Evolutionary conservation across 2,329 filamentous ascomycete genomes (phyloP).

Genomic region (Colletotrichum euphorbiae): DNA sequence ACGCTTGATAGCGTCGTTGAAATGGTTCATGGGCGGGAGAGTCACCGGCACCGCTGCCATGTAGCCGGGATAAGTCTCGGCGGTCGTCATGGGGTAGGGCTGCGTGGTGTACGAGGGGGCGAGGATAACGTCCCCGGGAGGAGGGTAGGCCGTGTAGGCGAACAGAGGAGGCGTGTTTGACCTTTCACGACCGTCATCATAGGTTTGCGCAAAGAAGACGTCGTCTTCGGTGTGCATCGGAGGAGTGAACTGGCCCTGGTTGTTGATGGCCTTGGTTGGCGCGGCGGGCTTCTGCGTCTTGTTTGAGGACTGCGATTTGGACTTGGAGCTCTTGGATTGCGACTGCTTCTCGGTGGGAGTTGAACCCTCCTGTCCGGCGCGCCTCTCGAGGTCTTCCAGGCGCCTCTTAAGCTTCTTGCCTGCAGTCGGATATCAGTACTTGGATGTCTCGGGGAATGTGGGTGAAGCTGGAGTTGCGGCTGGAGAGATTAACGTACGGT

Average conservation of each 20-base stretch:
- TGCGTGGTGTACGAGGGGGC: conserved; percentile 67
- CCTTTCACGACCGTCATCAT: conserved; percentile 73
- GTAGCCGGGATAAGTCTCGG: conserved; percentile 68
- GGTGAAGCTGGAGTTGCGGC: conserved; percentile 40
- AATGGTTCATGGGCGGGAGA: conserved; percentile 73
- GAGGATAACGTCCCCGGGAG: conserved; percentile 73
- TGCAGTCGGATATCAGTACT: conserved; percentile 48
- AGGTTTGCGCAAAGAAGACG: conserved; percentile 67
- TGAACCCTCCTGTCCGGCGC: conserved; percentile 71
- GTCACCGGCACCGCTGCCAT: conserved; percentile 68
- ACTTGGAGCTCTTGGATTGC: conserved; percentile 56
- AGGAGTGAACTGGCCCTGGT: conserved; percentile 69
- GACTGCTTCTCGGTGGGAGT: conserved; percentile 52
- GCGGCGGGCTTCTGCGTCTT: conserved; percentile 50
- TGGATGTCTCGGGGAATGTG: background rate
- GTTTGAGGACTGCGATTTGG: conserved; percentile 44
- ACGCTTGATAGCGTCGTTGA: conserved; percentile 74
- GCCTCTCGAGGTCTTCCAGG: conserved; percentile 85
- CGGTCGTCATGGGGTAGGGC: conserved; percentile 62
- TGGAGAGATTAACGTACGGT: conserved; percentile 72
- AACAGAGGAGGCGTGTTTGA: conserved; percentile 80
- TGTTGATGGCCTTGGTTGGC: conserved; percentile 53
- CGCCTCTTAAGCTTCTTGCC: conserved; percentile 95
- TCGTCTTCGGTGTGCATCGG: conserved; percentile 73
- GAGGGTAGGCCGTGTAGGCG: conserved; percentile 74